Evolutionary conservation across 192 early-diverging fungal species (phyloP), one percentile per base, ranked within the genome.

Genomic region (Podila minutissima): DNA sequence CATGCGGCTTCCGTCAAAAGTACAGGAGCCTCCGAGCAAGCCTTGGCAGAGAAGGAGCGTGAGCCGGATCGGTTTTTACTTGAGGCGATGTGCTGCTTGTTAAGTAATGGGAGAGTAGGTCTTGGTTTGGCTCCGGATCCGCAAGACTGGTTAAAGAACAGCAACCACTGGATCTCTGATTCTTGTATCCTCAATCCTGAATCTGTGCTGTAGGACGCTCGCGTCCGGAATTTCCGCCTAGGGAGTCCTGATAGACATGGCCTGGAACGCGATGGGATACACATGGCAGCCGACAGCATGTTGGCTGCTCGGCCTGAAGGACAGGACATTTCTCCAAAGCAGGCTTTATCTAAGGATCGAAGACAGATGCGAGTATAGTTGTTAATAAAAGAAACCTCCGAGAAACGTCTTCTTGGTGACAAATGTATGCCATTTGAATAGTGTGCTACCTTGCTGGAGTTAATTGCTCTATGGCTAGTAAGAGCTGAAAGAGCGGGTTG

Each of bases 281-380:
- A 65, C 77, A 69, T 81, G 41, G 77, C 77, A 37, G 64, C 77
- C 11, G 71, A 64, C 66, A 81, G 77, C 62, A 81, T 66, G 48
- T 69, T 81, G 71, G 62, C 77, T 64, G 77, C 67, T n/a, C 71
- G 71, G 58, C 77, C 72, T 7, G 77, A 81, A 55, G 77, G 55
- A 53, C 71, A 73, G 55, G 77, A 73, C 77, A 81, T 81, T 59
- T 28, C 15, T 19, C 59, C 59, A 32, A 32, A 61, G 35, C 17
- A 32, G 59, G 26, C 1, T 26, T 24, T 31, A 31, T 28, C 26
- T 32, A 31, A 19, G 22, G 17, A 61, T 7, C 59, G 10, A 61
- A 17, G 9, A 31, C 32, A 61, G 17, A 5, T 32, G 26, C 3
- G 17, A 31, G 31, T 26, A 61, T 1, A 32, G 10, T 3, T 12